Evolutionary conservation across 2,329 filamentous ascomycete genomes (phyloP).

Genomic region (Aspergillus sp.): DNA sequence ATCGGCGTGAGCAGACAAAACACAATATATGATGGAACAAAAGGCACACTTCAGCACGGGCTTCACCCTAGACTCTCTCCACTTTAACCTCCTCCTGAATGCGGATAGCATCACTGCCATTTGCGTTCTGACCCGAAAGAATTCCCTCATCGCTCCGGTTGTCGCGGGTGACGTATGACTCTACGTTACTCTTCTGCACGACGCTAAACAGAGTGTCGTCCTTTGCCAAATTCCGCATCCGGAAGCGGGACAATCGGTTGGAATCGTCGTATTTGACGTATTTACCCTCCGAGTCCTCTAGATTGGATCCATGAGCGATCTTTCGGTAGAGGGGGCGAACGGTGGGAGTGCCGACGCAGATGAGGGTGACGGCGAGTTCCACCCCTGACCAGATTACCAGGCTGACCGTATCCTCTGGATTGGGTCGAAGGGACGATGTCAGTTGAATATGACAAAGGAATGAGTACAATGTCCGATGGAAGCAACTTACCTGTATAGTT

Average conservation of each 20-base stretch:
- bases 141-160: not conserved
- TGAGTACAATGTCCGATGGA: too few relatives aligned
- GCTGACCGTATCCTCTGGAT: conserved; percentile 22
- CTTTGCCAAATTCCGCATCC: not conserved
- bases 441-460: not conserved
- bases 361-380: conserved; percentile 24
- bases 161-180: not conserved
- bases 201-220: not conserved
- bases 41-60: too few relatives aligned
- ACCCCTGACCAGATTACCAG: conserved; percentile 24
- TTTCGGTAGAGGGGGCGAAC: conserved; percentile 25
- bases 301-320: conserved; percentile 13
- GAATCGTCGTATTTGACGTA: not conserved
- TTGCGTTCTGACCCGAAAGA: not conserved
- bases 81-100: not conserved
- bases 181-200: not conserved
- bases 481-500: conserved; percentile 18
- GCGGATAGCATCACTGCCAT: not conserved
- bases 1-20: too few relatives aligned
- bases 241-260: not conserved
- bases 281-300: not conserved
- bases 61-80: not conserved
- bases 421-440: not conserved
- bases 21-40: too few relatives aligned
- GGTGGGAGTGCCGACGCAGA: conserved; percentile 29